Evolutionary conservation across 2,329 filamentous ascomycete species (phyloP).

Genomic region (Neonectria punicea): DNA sequence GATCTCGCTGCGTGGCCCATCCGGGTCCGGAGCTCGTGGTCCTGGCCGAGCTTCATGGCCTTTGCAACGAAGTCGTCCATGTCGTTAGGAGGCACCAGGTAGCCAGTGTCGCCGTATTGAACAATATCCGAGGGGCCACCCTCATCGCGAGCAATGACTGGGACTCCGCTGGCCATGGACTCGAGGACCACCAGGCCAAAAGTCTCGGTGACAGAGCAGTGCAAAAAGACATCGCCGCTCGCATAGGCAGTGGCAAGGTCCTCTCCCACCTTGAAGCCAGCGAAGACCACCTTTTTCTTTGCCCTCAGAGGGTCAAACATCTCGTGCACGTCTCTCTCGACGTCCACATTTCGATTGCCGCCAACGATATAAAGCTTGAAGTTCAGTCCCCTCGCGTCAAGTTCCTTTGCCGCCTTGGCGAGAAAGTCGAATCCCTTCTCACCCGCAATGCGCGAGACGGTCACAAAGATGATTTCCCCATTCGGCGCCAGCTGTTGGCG

Average conservation of each 20-base stretch:
- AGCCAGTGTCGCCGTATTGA: conserved; percentile 67
- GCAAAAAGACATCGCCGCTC: conserved; percentile 74
- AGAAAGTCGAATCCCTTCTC: conserved; percentile 79
- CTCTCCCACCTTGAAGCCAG: conserved; percentile 71
- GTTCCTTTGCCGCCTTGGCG: conserved; percentile 62
- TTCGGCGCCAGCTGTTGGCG: conserved; percentile 67
- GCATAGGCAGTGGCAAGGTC: conserved; percentile 74
- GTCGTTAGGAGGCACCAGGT: conserved; percentile 68
- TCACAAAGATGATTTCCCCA: conserved; percentile 72
- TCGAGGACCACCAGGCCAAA: conserved; percentile 78
- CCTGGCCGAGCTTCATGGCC: conserved; percentile 60
- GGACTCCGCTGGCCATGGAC: conserved; percentile 76
- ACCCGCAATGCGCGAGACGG: conserved; percentile 73
- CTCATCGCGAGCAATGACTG: conserved; percentile 75
- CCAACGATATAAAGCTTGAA: conserved; percentile 76
- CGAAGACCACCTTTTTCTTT: conserved; percentile 69
- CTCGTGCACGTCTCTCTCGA: conserved; percentile 70
- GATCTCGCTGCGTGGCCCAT: conserved; percentile 62
- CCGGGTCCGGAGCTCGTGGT: conserved; percentile 54
- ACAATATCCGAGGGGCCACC: conserved; percentile 77
- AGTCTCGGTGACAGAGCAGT: conserved; percentile 77
- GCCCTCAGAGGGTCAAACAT: conserved; percentile 63
- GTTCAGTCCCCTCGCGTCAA: conserved; percentile 64
- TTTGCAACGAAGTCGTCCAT: conserved; percentile 66
- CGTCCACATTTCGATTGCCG: conserved; percentile 71